Evolutionary conservation across 768 basidiomycete species (phyloP).

Genomic region (Mrakia frigida): DNA sequence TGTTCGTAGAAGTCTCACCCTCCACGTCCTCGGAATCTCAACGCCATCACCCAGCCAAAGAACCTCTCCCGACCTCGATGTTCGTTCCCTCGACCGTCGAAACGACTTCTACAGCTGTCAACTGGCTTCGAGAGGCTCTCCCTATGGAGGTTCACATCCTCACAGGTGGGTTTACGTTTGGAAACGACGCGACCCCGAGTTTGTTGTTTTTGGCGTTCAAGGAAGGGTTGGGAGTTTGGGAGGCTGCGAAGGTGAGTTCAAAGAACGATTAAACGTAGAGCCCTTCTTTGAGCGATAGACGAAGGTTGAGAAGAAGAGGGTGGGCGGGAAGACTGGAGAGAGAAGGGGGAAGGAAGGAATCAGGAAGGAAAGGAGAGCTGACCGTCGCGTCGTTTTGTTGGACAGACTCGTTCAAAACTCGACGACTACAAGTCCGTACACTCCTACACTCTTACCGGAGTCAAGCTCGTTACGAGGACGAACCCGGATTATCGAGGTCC

Average conservation of each 20-base stretch:
- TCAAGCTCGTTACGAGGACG: slow-evolving; percentile 60
- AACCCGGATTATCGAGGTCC: slow-evolving; percentile 69
- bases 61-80: not conserved
- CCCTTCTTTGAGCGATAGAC: too few species aligned
- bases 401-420: slow-evolving; percentile 70
- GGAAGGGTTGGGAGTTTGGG: slow-evolving; percentile 70
- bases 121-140: slow-evolving; percentile 66
- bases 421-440: slow-evolving; percentile 80
- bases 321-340: too few species aligned
- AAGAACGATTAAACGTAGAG: too few species aligned
- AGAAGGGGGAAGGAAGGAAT: too few species aligned
- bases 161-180: slow-evolving; percentile 75
- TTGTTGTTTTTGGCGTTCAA: slow-evolving; percentile 77
- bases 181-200: slow-evolving; percentile 78
- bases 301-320: too few species aligned
- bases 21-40: not conserved
- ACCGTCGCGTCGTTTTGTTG: not conserved
- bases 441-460: slow-evolving; percentile 63
- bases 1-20: not conserved
- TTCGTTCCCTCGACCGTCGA: not conserved
- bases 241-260: slow-evolving; percentile 62
- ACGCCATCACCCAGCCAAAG: not conserved
- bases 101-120: slow-evolving; percentile 24
- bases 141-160: slow-evolving; percentile 74
- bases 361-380: not conserved